These are phyloP conservation scores for Mycena vitilis DNA, from an alignment of 768 basidiomycete species.

Conservation along the genomic window DNA sequence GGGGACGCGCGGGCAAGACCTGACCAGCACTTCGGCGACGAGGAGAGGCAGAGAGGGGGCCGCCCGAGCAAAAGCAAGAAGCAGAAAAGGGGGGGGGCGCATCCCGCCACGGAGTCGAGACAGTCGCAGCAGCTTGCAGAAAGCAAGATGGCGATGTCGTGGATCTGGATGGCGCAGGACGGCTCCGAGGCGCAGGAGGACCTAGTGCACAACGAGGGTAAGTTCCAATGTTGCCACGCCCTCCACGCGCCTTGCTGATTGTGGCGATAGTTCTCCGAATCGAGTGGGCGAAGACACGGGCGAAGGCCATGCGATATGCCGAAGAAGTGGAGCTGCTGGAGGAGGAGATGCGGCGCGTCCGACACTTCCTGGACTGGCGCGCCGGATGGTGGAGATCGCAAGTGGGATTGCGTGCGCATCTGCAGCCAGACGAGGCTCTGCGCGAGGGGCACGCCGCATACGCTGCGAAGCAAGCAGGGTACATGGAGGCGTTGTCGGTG, in stretches of 20 bases:
- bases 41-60: neutral
- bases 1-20: conserved; percentile 37
- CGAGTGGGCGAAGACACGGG: neutral
- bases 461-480: neutral
- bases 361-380: conserved; percentile 31
- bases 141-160: too few relatives aligned
- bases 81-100: neutral
- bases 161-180: too few relatives aligned
- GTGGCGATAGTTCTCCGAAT: neutral
- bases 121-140: too few relatives aligned
- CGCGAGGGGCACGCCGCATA: neutral
- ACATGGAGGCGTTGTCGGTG: neutral
- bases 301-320: neutral
- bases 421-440: neutral
- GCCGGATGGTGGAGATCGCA: conserved; percentile 32
- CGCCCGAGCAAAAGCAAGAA: neutral
- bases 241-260: neutral
- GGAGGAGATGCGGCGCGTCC: conserved; percentile 36
- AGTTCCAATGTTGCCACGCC: neutral
- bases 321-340: neutral
- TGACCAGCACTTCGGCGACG: neutral
- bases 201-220: neutral
- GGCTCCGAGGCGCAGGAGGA: too few relatives aligned
- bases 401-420: neutral
- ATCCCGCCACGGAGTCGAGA: too few relatives aligned